Evolutionary conservation across 352 stramenopile species (phyloP).

Genomic region (Hyphochytrium catenoides): DNA sequence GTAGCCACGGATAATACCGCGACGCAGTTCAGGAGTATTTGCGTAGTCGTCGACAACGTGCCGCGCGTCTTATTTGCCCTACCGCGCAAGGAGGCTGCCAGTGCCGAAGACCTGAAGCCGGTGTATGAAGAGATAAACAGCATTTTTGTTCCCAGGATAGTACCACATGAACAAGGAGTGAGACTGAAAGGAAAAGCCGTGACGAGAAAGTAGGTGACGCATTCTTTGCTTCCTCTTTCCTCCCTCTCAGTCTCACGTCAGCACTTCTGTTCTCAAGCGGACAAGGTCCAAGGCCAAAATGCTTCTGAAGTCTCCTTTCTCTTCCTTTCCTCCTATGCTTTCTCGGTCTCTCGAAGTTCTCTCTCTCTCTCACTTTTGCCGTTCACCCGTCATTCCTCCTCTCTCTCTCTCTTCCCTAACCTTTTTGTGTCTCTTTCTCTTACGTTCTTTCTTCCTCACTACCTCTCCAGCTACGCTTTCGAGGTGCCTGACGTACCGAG

Average conservation of each 20-base stretch:
- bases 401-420: no score
- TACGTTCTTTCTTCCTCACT: neutral
- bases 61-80: slow-evolving; percentile 87
- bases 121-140: slow-evolving; percentile 10
- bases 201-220: slow-evolving; percentile 64
- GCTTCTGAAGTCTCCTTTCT: no score
- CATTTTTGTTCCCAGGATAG: slow-evolving; percentile 14
- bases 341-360: no score
- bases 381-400: no score
- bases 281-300: slow-evolving; percentile 81
- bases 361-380: no score
- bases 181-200: slow-evolving; percentile 59
- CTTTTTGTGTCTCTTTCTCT: slow-evolving; percentile 15
- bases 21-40: slow-evolving; percentile 73
- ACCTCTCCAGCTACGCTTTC: slow-evolving; percentile 72
- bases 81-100: slow-evolving; percentile 12
- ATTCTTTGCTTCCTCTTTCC: slow-evolving; percentile 60
- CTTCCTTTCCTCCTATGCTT: no score
- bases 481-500: slow-evolving; percentile 81
- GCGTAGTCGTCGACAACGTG: slow-evolving; percentile 83
- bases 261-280: slow-evolving; percentile 69
- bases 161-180: slow-evolving; percentile 74
- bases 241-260: slow-evolving; percentile 42
- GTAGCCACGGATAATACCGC: slow-evolving; percentile 14
- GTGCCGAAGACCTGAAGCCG: slow-evolving; percentile 20